These are phyloP conservation scores for Eucalyptus grandis DNA, from an alignment of 345 rosid species.

Conservation along the genomic window DNA sequence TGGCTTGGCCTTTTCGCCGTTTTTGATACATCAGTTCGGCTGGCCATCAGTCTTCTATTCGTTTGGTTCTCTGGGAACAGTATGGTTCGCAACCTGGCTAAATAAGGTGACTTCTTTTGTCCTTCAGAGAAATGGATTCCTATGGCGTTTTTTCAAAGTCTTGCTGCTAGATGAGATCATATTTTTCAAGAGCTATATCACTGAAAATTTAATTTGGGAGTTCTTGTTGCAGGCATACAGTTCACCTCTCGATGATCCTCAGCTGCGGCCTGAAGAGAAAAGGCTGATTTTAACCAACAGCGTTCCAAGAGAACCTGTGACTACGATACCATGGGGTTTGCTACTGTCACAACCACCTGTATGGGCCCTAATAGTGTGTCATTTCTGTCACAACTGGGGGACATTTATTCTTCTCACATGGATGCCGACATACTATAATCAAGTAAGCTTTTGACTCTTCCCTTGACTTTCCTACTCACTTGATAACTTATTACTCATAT, in stretches of 20 bases:
- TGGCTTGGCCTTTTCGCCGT: slow-evolving; percentile 92
- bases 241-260: slow-evolving; percentile 73
- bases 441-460: slow-evolving; percentile 26
- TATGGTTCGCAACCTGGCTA: slow-evolving; percentile 76
- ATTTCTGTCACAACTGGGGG: slow-evolving; percentile 96
- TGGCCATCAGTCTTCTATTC: slow-evolving; percentile 97
- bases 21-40: slow-evolving; percentile 77
- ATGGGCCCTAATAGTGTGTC: slow-evolving; percentile 76
- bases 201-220: not conserved
- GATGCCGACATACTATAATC: slow-evolving; percentile 96
- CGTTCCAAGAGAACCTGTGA: slow-evolving; percentile 55
- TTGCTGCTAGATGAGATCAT: not conserved
- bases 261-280: slow-evolving; percentile 59
- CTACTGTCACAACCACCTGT: slow-evolving; percentile 85
- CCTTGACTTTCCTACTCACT: not conserved
- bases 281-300: slow-evolving; percentile 42
- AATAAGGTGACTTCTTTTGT: slow-evolving; percentile 38
- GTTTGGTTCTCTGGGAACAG: slow-evolving; percentile 85
- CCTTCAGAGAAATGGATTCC: not conserved
- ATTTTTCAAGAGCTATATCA: not conserved
- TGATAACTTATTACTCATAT: not conserved
- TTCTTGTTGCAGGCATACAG: slow-evolving; percentile 54
- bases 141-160: not conserved
- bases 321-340: slow-evolving; percentile 71
- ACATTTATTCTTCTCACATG: slow-evolving; percentile 91